Percentiles rank a stretch among this genome's conserved stretches.
Conservation (phyloP, 345 rosid species). For the Psidium guajava region DNA sequence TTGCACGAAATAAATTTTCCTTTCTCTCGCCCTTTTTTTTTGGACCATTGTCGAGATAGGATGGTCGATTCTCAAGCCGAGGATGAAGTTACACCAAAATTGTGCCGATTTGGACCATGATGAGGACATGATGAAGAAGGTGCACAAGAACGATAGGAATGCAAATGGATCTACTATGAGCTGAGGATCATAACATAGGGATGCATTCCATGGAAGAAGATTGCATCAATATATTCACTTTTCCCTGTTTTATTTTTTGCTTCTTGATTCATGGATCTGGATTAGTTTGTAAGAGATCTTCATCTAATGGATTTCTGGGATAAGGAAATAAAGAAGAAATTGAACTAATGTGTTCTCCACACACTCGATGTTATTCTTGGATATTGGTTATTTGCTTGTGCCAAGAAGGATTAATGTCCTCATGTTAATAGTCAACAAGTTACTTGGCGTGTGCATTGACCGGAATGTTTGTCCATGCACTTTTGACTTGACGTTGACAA, state of each 20-base stretch:
- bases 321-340: background rate
- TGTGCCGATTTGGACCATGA: background rate
- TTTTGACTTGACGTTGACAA: too few species aligned
- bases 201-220: background rate
- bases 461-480: too few species aligned
- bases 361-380: background rate
- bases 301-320: background rate
- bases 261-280: background rate
- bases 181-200: background rate
- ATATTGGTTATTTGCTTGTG: background rate
- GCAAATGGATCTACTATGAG: background rate
- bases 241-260: background rate
- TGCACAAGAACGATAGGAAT: background rate
- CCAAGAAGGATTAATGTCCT: background rate
- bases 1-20: background rate
- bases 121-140: background rate
- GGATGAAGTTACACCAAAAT: background rate
- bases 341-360: background rate
- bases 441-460: too few species aligned
- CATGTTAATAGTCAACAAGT: too few species aligned
- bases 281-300: background rate
- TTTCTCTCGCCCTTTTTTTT: background rate
- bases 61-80: background rate
- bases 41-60: background rate
- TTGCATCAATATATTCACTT: background rate